Base-by-base conservation (phyloP, 1,284 basidiomycete genomes). In the Pseudozyma pruni region DNA sequence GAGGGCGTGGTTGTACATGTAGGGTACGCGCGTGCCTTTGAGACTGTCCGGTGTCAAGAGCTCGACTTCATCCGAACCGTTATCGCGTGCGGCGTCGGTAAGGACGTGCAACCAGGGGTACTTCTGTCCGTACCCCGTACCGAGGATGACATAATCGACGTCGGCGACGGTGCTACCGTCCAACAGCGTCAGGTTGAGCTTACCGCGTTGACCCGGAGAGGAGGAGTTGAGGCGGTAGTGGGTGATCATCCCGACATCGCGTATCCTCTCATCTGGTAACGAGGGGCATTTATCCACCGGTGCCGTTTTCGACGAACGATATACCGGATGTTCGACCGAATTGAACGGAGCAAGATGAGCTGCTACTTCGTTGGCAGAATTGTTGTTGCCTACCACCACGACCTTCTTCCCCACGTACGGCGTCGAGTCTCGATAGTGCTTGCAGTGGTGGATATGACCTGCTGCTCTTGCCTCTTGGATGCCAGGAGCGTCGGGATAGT, bases 331-430 rank as follows among this genome's bases (percentile, higher is more conserved):
- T 2, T 33, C 9, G 11, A 23, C 19, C 16, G 68, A 53, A n/a
- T 61, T 50, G 38, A 71, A 56, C 3, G 61, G 53, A 1, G 75
- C 78, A 3, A 80, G 44, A 40, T 80, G 78, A 2, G 76, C 67
- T 2, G 70, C 71, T 14, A 72, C 75, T 42, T 80, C 78, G 38
- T 80, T 80, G 10, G 74, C 59, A 29, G 51, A 58, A 32, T 78
- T 76, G 31, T 76, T 76, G 51, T 80, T 80, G 3, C 78, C 78
- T 0, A 78, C 74, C 23, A 79, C 71, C 1, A 79, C 64, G 20
- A 79, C 64, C 11, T 43, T 50, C 27, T 68, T 68, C 29, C 55
- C 46, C 4, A 25, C 32, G 49, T 74, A 76, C 5, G 60, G 27
- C 8, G 31, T 44, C n/a, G 64, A 63, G 16, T 68, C 67, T 32